Evolutionary conservation across 345 rosid genomes (phyloP).

Genomic region (Dipteronia dyeriana): DNA sequence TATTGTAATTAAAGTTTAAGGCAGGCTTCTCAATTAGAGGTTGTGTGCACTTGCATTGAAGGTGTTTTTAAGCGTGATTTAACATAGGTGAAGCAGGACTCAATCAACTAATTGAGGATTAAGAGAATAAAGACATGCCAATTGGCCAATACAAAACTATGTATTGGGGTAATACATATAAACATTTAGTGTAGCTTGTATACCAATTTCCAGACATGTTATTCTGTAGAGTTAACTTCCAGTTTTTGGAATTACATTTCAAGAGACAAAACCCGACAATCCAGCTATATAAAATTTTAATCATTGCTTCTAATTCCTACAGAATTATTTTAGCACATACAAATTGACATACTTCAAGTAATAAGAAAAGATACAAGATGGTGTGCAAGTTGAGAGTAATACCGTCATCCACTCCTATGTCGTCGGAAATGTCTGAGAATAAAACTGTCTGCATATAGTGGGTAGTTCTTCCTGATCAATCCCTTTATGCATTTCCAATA

Average conservation of each 20-base stretch:
- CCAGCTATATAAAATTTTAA: not conserved
- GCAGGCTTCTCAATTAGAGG: not conserved
- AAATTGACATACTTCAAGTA: constrained; percentile 11
- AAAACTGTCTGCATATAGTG: constrained; percentile 85
- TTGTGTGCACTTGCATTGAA: not conserved
- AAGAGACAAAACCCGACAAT: not conserved
- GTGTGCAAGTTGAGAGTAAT: constrained; percentile 27
- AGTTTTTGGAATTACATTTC: not conserved
- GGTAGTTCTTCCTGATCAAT: constrained; percentile 84
- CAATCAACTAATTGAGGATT: not conserved
- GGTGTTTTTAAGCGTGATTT: not conserved
- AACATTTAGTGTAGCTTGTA: not conserved
- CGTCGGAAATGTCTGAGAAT: constrained; percentile 82
- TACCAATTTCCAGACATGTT: not conserved
- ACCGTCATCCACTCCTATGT: constrained; percentile 49
- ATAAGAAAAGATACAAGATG: constrained; percentile 2
- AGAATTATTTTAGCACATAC: constrained; percentile 16
- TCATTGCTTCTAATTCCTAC: not conserved
- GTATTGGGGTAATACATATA: not conserved
- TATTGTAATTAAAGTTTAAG: not conserved
- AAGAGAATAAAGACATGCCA: not conserved
- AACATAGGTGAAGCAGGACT: not conserved
- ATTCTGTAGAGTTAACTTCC: not conserved
- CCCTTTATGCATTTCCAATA: constrained; percentile 99
- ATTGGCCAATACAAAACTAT: not conserved